These are phyloP conservation scores for Pestalotiopsis sp. DNA, from an alignment of 2,329 filamentous ascomycete genomes.

Conservation along the genomic window DNA sequence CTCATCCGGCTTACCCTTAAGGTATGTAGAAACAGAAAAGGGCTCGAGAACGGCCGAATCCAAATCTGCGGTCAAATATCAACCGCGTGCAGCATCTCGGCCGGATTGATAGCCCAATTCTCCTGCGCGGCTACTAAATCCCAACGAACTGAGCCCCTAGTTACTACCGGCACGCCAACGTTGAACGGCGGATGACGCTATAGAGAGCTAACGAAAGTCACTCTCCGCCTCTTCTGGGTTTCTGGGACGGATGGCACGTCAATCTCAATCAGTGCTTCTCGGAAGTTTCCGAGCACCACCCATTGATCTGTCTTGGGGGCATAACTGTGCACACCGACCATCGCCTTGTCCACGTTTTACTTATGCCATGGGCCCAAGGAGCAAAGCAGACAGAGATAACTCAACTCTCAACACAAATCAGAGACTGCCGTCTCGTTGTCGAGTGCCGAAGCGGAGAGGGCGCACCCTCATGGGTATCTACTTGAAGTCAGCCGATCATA, in stretches of 20 bases:
- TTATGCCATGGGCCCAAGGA: too few species aligned
- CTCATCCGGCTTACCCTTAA: background rate
- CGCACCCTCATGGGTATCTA: constrained; percentile 1
- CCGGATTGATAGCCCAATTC: background rate
- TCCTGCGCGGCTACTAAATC: background rate
- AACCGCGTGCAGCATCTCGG: background rate
- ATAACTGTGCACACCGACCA: background rate
- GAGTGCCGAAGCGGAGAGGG: background rate
- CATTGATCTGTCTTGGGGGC: background rate
- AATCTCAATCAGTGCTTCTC: background rate
- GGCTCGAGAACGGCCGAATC: background rate
- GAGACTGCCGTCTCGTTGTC: background rate
- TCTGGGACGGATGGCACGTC: constrained; percentile 12
- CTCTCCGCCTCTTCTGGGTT: background rate
- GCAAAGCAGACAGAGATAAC: background rate
- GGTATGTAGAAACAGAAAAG: background rate
- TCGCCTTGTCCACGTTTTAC: background rate
- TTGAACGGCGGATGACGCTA: constrained; percentile 8
- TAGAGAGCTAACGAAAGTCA: constrained; percentile 4
- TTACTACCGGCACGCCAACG: constrained; percentile 1
- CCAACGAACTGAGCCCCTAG: background rate
- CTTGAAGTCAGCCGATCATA: background rate
- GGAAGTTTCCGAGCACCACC: background rate
- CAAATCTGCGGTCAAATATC: background rate
- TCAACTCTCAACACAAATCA: background rate